Base-by-base conservation (phyloP, 2,329 filamentous ascomycete species). In the Cordyceps tenuipes region DNA sequence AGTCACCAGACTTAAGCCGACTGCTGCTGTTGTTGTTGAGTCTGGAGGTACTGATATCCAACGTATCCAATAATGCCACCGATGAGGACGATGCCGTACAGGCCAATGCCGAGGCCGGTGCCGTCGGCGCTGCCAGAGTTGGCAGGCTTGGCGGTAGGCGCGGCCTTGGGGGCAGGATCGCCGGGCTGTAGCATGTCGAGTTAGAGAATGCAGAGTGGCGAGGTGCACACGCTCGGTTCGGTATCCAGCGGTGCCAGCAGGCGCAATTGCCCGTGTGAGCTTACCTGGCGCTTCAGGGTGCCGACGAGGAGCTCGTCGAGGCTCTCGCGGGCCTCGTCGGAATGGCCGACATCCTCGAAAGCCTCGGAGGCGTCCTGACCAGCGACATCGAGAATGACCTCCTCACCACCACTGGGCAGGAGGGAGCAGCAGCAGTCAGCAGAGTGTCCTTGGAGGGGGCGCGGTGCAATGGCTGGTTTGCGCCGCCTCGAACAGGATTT, bases 301-400 rank as follows among this genome's bases (percentile, higher is more conserved):
- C 90, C 92, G 66, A 94, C 82, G 57, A 86, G 76, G 65, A 96
- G 79, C 70, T 85, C 84, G 36, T 88, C 86, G 61, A 99, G 86
- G 67, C 96, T 93, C 80, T 97, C 93, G 67, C 94, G 88, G 67
- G 94, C 94, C 82, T 99, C 94, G 76, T 99, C 94, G 70, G 90
- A 95, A 88, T 99, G 94, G 72, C 94, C 94, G 71, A 99, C 94
- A 77, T 99, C 94, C 81, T 99, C 94, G 74, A 99, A 99, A 63
- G 94, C 93, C 79, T 97, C 94, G 69, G 93, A 96, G 70, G 90
- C 89, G 76, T 99, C 94, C 79, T 96, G 92, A 68, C 94, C 94
- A 71, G 82, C 94, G 65, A 97, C 92, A 68, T 99, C 94, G 68
- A 99, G 88, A 64, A 99, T 81, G 68, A 99, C 94, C 80, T 99